Percentiles rank a stretch among this genome's conserved stretches.
Evolutionary conservation across 2,329 filamentous ascomycete genomes (phyloP).

Genomic region (Capronia coronata): DNA sequence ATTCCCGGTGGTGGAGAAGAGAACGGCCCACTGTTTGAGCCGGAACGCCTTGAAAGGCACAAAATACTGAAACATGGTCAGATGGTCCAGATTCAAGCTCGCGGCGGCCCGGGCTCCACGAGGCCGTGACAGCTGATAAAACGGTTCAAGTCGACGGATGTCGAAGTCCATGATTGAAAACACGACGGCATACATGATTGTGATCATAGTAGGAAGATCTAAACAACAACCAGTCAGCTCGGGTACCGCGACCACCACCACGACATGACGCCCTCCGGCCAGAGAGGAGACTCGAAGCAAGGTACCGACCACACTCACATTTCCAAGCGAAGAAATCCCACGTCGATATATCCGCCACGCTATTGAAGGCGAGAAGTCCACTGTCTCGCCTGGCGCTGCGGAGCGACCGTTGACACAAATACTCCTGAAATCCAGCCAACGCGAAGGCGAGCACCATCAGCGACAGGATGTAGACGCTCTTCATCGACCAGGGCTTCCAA

Average conservation of each 20-base stretch:
- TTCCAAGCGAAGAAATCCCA: slow-evolving; percentile 35
- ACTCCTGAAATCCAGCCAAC: slow-evolving; percentile 34
- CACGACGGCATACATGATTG: slow-evolving; percentile 44
- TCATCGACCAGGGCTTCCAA: slow-evolving; percentile 36
- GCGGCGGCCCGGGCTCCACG: slow-evolving; percentile 31
- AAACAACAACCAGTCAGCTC: slow-evolving; percentile 8
- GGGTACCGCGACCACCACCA: too few relatives aligned
- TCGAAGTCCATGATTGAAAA: slow-evolving; percentile 48
- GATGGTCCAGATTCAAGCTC: slow-evolving; percentile 46
- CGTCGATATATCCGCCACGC: slow-evolving; percentile 29
- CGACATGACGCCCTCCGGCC: too few relatives aligned
- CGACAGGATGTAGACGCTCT: slow-evolving; percentile 31
- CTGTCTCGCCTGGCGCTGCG: slow-evolving; percentile 35
- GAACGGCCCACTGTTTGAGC: slow-evolving; percentile 44
- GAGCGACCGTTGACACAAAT: slow-evolving; percentile 31
- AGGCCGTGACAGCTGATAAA: slow-evolving; percentile 39
- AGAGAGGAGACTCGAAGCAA: too few relatives aligned
- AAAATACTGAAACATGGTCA: slow-evolving; percentile 43
- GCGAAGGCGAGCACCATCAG: slow-evolving; percentile 31
- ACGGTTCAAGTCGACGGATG: slow-evolving; percentile 46
- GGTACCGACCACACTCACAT: too few relatives aligned
- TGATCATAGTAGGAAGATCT: slow-evolving; percentile 41
- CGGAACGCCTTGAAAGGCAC: slow-evolving; percentile 42
- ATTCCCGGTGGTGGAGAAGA: slow-evolving; percentile 42
- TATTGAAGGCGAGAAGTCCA: slow-evolving; percentile 32